These are phyloP conservation scores for Articulospora tetracladia DNA, from an alignment of 495 filamentous ascomycete species.

Conservation along the genomic window DNA sequence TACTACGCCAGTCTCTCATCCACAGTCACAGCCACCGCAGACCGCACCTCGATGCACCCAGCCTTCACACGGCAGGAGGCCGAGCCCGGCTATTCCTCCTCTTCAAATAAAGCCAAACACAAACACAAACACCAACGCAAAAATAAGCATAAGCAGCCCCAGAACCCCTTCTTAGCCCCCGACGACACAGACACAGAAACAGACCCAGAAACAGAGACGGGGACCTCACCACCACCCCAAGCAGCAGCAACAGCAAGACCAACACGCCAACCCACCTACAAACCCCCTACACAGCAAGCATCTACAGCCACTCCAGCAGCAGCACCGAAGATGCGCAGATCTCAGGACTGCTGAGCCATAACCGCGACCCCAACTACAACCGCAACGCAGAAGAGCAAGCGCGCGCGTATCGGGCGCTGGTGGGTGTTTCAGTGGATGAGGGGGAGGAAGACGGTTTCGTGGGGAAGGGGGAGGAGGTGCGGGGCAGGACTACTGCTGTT, in stretches of 20 bases:
- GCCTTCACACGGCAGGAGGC: background rate
- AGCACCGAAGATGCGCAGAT: background rate
- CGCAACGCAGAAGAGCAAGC: background rate
- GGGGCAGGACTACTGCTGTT: background rate
- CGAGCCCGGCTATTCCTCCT: background rate
- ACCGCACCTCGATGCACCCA: background rate
- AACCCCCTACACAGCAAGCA: slow-evolving; percentile 2
- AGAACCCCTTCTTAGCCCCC: no score
- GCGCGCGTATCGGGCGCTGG: background rate
- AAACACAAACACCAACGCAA: no score
- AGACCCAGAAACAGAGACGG: no score
- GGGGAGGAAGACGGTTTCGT: background rate
- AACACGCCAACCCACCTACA: no score
- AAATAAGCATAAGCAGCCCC: no score
- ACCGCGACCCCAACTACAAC: background rate
- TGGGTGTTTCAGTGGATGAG: background rate
- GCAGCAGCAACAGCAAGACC: no score
- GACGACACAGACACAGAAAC: no score
- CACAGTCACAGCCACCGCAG: background rate
- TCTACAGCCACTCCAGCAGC: slow-evolving; percentile 12
- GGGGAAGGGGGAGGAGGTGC: background rate
- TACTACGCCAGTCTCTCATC: slow-evolving; percentile 10
- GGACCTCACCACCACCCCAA: no score
- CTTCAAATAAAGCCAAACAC: no score
- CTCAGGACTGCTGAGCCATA: background rate